A percentile compares a stretch with the other conserved stretches of the same genome.
phyloP scores from a whole-genome alignment of 2,329 filamentous ascomycete species.

The Conoideocrella luteorostrata region DNA sequence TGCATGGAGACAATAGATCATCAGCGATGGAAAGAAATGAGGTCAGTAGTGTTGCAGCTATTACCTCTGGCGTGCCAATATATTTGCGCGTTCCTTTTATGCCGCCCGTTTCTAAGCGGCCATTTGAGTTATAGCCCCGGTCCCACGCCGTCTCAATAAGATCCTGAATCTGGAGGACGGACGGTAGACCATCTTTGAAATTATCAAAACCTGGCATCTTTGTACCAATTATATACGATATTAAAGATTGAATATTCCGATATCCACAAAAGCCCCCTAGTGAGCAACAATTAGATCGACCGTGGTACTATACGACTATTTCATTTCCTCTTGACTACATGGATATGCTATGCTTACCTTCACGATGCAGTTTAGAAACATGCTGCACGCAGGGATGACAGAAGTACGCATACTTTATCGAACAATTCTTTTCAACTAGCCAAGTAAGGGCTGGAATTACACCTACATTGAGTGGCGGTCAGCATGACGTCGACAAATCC shows the following conservation, averaged over 20 bases:
- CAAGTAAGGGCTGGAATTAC: conserved; percentile 57
- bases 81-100: conserved; percentile 88
- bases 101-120: conserved; percentile 76
- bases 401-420: conserved; percentile 66
- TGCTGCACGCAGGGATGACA: conserved; percentile 72
- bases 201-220: conserved; percentile 48
- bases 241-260: conserved; percentile 87
- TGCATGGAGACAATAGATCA: conserved; percentile 25
- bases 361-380: conserved; percentile 71
- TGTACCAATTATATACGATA: conserved; percentile 66
- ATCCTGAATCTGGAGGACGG: conserved; percentile 77
- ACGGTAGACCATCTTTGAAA: conserved; percentile 60
- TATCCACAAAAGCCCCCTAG: conserved; percentile 88
- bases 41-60: background rate
- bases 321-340: background rate
- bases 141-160: conserved; percentile 87
- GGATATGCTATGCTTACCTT: conserved; percentile 42
- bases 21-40: too few relatives aligned
- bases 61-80: conserved; percentile 85
- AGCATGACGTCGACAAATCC: background rate
- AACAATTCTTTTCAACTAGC: conserved; percentile 55
- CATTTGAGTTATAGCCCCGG: conserved; percentile 67
- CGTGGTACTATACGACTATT: background rate
- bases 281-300: background rate
- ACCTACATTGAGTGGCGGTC: conserved; percentile 28